Percentiles rank a stretch among this genome's conserved stretches.
These are phyloP conservation scores for Endocalyx cinctus DNA, from an alignment of 2,329 filamentous ascomycete genomes.

Conservation along the genomic window DNA sequence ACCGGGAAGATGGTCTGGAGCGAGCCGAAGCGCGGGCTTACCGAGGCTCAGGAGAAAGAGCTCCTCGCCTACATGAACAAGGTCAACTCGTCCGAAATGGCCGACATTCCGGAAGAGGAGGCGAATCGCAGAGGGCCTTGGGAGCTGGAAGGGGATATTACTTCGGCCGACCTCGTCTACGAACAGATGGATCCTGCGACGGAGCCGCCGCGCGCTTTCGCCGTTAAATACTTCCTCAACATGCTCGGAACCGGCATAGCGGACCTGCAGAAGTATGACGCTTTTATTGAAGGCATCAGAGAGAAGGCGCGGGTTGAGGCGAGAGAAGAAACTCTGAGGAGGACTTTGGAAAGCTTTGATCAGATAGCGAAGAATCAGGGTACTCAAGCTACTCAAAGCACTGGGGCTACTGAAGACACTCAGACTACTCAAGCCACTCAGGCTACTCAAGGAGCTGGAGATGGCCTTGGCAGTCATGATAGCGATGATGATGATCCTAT, in stretches of 20 bases:
- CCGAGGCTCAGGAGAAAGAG: background rate
- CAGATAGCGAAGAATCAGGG: too few species aligned
- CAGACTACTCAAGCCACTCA: too few species aligned
- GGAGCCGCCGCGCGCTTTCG: conserved; percentile 16
- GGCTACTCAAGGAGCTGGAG: too few species aligned
- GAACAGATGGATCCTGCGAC: conserved; percentile 4
- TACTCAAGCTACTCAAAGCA: too few species aligned
- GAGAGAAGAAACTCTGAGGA: conserved; percentile 5
- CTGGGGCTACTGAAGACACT: too few species aligned
- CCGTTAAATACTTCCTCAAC: conserved; percentile 15
- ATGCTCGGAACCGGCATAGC: conserved; percentile 10
- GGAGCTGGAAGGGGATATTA: conserved; percentile 10
- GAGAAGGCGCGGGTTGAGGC: conserved; percentile 12
- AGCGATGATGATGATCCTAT: too few species aligned
- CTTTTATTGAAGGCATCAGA: conserved; percentile 13
- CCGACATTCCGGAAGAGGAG: background rate
- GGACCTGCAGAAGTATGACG: conserved; percentile 16
- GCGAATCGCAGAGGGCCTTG: background rate
- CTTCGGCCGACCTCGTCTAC: conserved; percentile 8
- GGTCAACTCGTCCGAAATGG: background rate
- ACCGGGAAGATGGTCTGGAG: too few species aligned
- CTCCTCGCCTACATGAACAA: background rate
- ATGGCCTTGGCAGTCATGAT: too few species aligned
- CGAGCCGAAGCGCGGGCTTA: background rate
- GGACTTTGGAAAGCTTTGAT: background rate